phyloP scores from a whole-genome alignment of 371 early-diverging fungal genomes.

The Nematocida sp. region DNA sequence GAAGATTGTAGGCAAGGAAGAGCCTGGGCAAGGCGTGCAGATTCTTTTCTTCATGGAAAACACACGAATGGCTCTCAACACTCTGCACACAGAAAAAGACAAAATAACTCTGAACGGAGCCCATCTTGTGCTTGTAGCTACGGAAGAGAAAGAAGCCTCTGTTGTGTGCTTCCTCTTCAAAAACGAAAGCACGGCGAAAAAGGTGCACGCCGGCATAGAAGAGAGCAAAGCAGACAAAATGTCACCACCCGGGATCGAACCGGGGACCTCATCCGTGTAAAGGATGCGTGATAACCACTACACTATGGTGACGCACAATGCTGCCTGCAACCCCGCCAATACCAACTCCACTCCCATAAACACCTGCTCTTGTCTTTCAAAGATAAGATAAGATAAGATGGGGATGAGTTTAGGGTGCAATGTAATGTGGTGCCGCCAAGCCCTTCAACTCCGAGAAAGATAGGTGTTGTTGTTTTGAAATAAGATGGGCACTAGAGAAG shows the following conservation, averaged over 20 bases:
- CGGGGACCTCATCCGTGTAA: slow-evolving; percentile 66
- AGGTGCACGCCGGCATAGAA: neutral
- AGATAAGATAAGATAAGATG: no score
- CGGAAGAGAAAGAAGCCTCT: slow-evolving; percentile 3
- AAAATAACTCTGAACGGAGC: neutral
- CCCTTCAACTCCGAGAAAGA: no score
- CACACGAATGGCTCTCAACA: slow-evolving; percentile 25
- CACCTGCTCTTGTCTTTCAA: no score
- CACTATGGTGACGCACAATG: slow-evolving; percentile 63
- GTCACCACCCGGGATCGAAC: slow-evolving; percentile 65
- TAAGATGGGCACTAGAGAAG: no score
- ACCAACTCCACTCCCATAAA: no score
- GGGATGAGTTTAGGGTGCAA: no score
- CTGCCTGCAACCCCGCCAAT: no score
- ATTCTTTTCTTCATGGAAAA: slow-evolving; percentile 28
- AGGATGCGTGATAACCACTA: slow-evolving; percentile 67
- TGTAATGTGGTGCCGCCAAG: no score
- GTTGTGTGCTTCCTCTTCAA: slow-evolving; percentile 9
- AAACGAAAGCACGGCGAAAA: neutral
- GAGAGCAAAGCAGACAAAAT: slow-evolving; percentile 33
- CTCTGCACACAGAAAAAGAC: neutral
- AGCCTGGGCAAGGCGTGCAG: neutral
- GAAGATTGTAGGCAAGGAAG: neutral
- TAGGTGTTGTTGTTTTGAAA: no score
- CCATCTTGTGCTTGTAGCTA: slow-evolving; percentile 10